Evolutionary conservation across 306 rosid genomes (phyloP).

Genomic region (Rubus idaeus): DNA sequence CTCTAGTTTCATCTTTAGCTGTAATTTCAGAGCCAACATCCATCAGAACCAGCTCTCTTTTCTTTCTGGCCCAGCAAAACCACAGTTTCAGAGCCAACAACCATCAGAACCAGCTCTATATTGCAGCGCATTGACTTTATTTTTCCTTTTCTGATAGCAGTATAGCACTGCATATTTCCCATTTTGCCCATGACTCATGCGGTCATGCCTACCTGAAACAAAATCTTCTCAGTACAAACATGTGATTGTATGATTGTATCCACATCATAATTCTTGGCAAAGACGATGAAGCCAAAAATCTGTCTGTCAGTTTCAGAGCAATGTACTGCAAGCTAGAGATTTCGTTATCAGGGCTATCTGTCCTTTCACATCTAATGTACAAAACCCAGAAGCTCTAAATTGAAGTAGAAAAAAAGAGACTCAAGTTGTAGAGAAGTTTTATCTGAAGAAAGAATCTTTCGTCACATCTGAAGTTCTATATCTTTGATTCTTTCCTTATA

Average conservation of each 20-base stretch:
- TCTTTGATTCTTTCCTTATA: slow-evolving; percentile 32
- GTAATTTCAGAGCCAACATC: neutral
- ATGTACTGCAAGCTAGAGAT: neutral
- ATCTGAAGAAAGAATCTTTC: slow-evolving; percentile 18
- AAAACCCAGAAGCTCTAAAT: neutral
- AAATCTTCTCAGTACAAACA: neutral
- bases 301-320: neutral
- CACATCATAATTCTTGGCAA: neutral
- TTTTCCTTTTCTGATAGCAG: neutral
- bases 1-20: neutral
- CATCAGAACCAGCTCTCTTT: neutral
- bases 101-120: too few relatives aligned
- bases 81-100: slow-evolving; percentile 3
- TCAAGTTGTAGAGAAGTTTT: neutral
- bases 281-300: neutral
- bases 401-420: neutral
- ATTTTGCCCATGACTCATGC: neutral
- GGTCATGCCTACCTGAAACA: neutral
- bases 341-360: slow-evolving; percentile 12
- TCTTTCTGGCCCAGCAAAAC: neutral
- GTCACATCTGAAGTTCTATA: slow-evolving; percentile 16
- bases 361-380: slow-evolving; percentile 13
- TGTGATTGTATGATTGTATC: neutral
- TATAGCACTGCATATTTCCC: neutral
- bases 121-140: neutral